These are phyloP conservation scores for Pseudozyma hubeiensis DNA, from an alignment of 1,284 basidiomycete species.

Conservation along the genomic window DNA sequence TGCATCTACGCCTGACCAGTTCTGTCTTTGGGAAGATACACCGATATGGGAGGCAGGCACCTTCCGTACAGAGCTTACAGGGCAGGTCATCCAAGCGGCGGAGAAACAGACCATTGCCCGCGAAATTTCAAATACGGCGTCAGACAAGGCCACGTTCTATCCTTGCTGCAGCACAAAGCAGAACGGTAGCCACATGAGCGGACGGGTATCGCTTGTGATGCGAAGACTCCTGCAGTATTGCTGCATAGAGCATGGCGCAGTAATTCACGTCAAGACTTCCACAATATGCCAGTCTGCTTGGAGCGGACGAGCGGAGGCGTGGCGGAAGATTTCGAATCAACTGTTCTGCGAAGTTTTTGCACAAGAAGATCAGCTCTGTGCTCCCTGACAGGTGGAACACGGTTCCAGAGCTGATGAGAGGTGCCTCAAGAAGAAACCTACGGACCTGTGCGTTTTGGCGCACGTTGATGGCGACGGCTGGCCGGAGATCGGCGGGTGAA, in stretches of 20 bases:
- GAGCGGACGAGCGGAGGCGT: background rate
- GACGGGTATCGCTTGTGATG: no score
- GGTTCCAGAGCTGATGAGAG: background rate
- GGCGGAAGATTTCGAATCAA: background rate
- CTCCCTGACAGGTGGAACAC: background rate
- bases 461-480: slow-evolving; percentile 24
- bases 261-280: no score
- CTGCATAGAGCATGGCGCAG: no score
- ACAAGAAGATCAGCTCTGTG: no score
- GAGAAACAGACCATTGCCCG: background rate
- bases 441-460: background rate
- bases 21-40: background rate
- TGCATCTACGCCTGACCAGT: background rate
- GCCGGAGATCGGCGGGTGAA: slow-evolving; percentile 20
- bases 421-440: background rate
- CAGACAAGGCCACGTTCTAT: slow-evolving; percentile 13
- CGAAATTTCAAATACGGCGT: slow-evolving; percentile 8
- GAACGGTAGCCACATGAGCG: background rate
- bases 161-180: background rate
- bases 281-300: no score
- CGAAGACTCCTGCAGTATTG: no score
- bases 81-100: background rate
- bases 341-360: no score
- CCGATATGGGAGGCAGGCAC: background rate
- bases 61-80: background rate